These are phyloP conservation scores for Elsinoe batatas DNA, from an alignment of 2,329 filamentous ascomycete species.

Conservation along the genomic window DNA sequence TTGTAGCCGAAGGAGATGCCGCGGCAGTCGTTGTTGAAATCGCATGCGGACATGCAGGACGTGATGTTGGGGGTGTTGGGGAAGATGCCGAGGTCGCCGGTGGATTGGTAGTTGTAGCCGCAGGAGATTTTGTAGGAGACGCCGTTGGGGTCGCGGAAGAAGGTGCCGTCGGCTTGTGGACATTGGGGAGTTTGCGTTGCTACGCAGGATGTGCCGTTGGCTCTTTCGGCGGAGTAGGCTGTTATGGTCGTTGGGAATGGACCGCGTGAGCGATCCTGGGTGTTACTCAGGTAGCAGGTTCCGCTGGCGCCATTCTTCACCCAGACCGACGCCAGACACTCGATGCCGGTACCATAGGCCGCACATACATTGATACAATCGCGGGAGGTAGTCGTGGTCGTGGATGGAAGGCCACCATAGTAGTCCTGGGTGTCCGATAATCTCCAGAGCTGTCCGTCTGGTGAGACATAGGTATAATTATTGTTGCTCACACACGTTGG, in stretches of 20 bases:
- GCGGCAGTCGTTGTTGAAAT: not conserved
- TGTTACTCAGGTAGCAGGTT: not conserved
- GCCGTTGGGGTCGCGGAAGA: not conserved
- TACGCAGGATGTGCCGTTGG: not conserved
- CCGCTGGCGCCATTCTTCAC: not conserved
- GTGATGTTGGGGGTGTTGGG: not conserved
- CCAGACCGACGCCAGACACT: constrained; percentile 2
- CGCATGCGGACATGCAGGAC: constrained; percentile 5
- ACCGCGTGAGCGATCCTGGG: not conserved
- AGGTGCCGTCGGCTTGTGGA: not conserved
- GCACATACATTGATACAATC: not conserved
- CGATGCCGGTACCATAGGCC: not conserved
- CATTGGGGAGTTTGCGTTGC: not conserved
- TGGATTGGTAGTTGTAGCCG: not conserved
- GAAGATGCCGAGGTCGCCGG: not conserved
- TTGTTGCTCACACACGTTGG: not conserved
- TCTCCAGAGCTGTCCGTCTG: constrained; percentile 1
- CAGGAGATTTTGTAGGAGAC: constrained; percentile 1
- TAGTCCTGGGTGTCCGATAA: constrained; percentile 1
- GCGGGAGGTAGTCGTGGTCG: not conserved
- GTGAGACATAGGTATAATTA: not conserved
- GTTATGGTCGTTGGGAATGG: not conserved
- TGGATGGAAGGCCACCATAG: not conserved
- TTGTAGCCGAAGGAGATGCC: not conserved
- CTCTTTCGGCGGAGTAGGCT: not conserved